These are phyloP conservation scores for Cyclotella sp. DNA, from an alignment of 108 stramenopile species.

Conservation along the genomic window DNA sequence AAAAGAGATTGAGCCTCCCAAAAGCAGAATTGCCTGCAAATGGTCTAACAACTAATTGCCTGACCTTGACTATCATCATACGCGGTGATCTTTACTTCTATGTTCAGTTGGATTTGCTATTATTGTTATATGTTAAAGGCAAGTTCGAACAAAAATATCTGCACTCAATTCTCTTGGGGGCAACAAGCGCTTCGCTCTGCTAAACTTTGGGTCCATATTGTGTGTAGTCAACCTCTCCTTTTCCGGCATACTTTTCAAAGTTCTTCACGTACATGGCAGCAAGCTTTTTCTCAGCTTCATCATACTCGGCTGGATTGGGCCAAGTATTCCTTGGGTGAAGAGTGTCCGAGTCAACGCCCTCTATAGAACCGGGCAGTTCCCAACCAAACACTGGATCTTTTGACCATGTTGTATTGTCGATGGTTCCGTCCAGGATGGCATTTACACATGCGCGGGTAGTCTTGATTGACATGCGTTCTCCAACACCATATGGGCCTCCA, in stretches of 20 bases:
- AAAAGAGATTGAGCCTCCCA: too few species aligned
- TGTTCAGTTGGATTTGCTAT: too few species aligned
- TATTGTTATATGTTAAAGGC: too few species aligned
- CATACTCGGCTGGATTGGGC: constrained; percentile 88
- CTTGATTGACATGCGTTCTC: constrained; percentile 97
- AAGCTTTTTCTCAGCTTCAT: constrained; percentile 84
- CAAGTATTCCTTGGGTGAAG: constrained; percentile 92
- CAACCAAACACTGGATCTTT: constrained; percentile 92
- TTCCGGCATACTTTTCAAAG: constrained; percentile 91
- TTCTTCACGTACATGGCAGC: constrained; percentile 94
- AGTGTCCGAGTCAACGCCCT: constrained; percentile 78
- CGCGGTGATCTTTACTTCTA: too few species aligned
- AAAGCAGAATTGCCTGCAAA: too few species aligned
- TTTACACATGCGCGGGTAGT: constrained; percentile 95
- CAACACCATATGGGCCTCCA: constrained; percentile 94
- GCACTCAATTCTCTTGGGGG: not conserved
- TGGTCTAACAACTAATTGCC: too few species aligned
- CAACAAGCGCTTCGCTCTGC: not conserved
- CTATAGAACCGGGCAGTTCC: constrained; percentile 86
- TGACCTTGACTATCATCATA: too few species aligned
- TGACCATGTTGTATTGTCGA: constrained; percentile 77
- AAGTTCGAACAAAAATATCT: not conserved
- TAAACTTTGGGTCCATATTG: constrained; percentile 83
- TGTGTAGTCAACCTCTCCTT: constrained; percentile 86
- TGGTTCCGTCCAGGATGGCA: constrained; percentile 95